Percentiles rank a stretch among this genome's conserved stretches.
Evolutionary conservation across 139 green algal species (phyloP).

Genomic region (Tetratostichococcus sp.): DNA sequence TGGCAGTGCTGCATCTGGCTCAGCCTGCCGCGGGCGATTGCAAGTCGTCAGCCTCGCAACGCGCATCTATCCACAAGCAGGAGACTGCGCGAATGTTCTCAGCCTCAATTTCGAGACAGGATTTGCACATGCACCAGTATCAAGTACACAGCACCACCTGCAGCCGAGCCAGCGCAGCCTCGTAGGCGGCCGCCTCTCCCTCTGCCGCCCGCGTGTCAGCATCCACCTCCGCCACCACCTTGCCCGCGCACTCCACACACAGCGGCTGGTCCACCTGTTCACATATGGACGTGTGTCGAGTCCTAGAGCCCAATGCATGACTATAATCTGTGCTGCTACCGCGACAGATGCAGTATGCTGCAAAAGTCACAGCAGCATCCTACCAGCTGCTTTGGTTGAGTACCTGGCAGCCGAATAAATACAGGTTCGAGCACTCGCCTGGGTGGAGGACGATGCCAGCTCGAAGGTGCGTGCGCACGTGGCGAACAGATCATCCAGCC

Average conservation of each 20-base stretch:
- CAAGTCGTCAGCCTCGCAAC: too few species aligned
- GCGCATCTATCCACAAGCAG: too few species aligned
- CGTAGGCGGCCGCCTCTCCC: constrained; percentile 62
- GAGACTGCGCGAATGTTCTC: too few species aligned
- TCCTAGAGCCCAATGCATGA: too few species aligned
- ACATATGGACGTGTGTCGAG: too few species aligned
- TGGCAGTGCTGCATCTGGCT: constrained; percentile 23
- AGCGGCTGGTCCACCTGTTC: constrained; percentile 70
- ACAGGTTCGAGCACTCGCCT: background rate
- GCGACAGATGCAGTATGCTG: too few species aligned
- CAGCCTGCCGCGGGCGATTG: too few species aligned
- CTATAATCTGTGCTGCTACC: too few species aligned
- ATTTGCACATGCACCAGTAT: constrained; percentile 17
- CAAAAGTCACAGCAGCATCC: too few species aligned
- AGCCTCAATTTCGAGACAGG: too few species aligned
- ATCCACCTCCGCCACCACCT: constrained; percentile 75
- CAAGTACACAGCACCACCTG: constrained; percentile 3
- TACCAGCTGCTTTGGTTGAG: too few species aligned
- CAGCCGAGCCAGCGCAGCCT: constrained; percentile 45
- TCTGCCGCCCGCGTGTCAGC: constrained; percentile 61
- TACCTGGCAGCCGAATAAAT: too few species aligned
- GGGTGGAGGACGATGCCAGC: constrained; percentile 49
- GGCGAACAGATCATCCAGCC: constrained; percentile 50
- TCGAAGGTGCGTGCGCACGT: constrained; percentile 58
- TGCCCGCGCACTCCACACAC: constrained; percentile 76